Evolutionary conservation across 2,329 filamentous ascomycete genomes (phyloP), one percentile per base, ranked within the genome.

Genomic region (Aureobasidium melanogenum): DNA sequence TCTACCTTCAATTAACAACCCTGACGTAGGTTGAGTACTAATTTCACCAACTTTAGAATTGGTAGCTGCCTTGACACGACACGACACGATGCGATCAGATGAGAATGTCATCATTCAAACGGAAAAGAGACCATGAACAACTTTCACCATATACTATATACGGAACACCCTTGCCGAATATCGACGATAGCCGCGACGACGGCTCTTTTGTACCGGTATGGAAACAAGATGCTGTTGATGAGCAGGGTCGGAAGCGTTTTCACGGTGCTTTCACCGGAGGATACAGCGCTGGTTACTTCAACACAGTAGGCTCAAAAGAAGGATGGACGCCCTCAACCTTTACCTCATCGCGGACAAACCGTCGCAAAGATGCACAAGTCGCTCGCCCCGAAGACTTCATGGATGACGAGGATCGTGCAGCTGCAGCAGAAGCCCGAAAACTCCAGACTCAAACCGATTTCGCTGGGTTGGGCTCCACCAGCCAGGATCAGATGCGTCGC

Each of bases 241-340:
- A 97, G 71, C 86, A 86, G 66, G 94, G 94, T 17, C 82, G 92
- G 67, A 93, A 95, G 75, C 85, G 94, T 59, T 81, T 99, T 3
- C 94, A 99, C 74, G 94, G 94, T 65, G 94, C 94, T 64, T 99
- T 99, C 71, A 97, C 91, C 1, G 94, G 94, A 67, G 94, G 94
- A 32, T 99, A 89, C 78, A 97, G 91, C 78, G 94, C 94, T 78
- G 94, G 94, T 67, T 97, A 97, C 76, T 97, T 94, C 77, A 99
- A 99, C 73, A 96, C 92, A 5, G 94, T 97, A 67, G 94, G 94
- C 58, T 97, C 93, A 61, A 97, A 97, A 75, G 93, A 99, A 80
- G 94, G 94, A 77, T 99, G 93, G 93, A 87, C 90, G 0, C 94
- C 94, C 1, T 86, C 90, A 24, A 88, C 89, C 0, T 99, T 97